A percentile compares a stretch with the other conserved stretches of the same genome.
Conservation (phyloP, 129 eudicot genomes). For the Oenanthe sinensis region DNA sequence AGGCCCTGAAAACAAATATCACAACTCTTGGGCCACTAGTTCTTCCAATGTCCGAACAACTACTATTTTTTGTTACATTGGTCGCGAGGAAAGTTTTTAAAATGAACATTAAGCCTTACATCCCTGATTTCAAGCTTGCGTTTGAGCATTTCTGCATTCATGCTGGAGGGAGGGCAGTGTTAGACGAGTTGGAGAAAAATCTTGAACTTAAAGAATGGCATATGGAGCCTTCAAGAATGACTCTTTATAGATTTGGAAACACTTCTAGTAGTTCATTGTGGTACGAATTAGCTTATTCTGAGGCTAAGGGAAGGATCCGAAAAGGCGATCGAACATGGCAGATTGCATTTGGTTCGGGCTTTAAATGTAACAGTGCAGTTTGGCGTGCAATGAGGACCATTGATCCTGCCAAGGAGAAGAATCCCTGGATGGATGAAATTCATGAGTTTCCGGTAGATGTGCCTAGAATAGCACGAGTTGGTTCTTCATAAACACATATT, state of each 20-base stretch:
- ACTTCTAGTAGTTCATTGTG: conserved; percentile 72
- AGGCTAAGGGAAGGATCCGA: conserved; percentile 59
- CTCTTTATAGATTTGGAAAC: conserved; percentile 58
- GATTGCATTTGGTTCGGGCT: conserved; percentile 70
- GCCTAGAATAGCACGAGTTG: conserved; percentile 26
- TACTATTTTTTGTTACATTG: conserved; percentile 45
- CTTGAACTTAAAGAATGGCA: conserved; percentile 49
- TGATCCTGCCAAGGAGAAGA: conserved; percentile 53
- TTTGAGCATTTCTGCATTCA: conserved; percentile 69
- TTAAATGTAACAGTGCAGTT: conserved; percentile 63
- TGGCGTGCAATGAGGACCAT: conserved; percentile 55
- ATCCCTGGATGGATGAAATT: conserved; percentile 56
- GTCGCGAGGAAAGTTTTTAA: conserved; percentile 47
- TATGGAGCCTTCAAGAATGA: conserved; percentile 81
- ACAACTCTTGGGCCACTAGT: conserved; percentile 58
- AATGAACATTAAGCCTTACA: conserved; percentile 53
- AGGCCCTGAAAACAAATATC: conserved; percentile 57
- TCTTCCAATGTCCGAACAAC: conserved; percentile 65
- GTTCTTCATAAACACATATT: background rate
- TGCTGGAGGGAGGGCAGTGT: conserved; percentile 60
- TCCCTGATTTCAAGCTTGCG: conserved; percentile 68
- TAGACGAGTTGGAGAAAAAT: conserved; percentile 65
- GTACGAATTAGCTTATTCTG: conserved; percentile 59
- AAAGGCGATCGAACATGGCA: conserved; percentile 61
- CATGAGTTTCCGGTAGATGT: conserved; percentile 54